phyloP scores from a whole-genome alignment of 352 stramenopile species.

The Phytopythium vexans region DNA sequence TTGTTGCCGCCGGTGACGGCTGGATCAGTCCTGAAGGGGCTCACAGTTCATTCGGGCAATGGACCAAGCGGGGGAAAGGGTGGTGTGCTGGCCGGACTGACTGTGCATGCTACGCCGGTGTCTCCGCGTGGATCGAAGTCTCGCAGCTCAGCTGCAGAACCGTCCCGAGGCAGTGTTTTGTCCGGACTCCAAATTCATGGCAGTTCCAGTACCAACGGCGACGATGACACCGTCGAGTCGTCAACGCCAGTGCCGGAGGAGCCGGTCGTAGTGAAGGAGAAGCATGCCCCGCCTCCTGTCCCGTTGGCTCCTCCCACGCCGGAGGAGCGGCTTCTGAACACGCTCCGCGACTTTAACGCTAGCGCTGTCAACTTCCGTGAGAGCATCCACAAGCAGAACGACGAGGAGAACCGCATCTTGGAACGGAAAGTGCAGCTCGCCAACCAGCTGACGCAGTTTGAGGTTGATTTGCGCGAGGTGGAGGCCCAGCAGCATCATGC shows the following conservation, averaged over 20 bases:
- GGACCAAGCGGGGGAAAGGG: slow-evolving; percentile 14
- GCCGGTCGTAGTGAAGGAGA: slow-evolving; percentile 15
- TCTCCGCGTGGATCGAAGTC: slow-evolving; percentile 25
- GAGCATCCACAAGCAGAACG: slow-evolving; percentile 59
- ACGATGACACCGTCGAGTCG: slow-evolving; percentile 13
- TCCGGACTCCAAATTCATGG: slow-evolving; percentile 49
- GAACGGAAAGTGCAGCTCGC: slow-evolving; percentile 63
- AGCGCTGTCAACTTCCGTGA: slow-evolving; percentile 69
- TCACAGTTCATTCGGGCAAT: slow-evolving; percentile 49
- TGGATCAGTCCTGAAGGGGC: slow-evolving; percentile 55
- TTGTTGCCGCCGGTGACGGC: slow-evolving; percentile 53
- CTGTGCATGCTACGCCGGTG: slow-evolving; percentile 43
- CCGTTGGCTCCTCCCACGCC: slow-evolving; percentile 39
- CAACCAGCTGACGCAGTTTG: slow-evolving; percentile 74
- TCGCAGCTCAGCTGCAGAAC: slow-evolving; percentile 13
- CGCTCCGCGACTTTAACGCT: slow-evolving; percentile 71
- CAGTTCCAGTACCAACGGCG: slow-evolving; percentile 12
- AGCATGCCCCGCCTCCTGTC: slow-evolving; percentile 17
- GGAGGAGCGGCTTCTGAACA: slow-evolving; percentile 62
- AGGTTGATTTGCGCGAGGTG: slow-evolving; percentile 74
- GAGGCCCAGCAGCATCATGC: slow-evolving; percentile 80
- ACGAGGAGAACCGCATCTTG: slow-evolving; percentile 69
- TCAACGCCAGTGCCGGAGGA: slow-evolving; percentile 10
- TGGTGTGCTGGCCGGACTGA: slow-evolving; percentile 64
- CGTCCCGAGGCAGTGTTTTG: slow-evolving; percentile 31